These are phyloP conservation scores for Colletotrichum sp. DNA, from an alignment of 2,329 filamentous ascomycete genomes.

Conservation along the genomic window DNA sequence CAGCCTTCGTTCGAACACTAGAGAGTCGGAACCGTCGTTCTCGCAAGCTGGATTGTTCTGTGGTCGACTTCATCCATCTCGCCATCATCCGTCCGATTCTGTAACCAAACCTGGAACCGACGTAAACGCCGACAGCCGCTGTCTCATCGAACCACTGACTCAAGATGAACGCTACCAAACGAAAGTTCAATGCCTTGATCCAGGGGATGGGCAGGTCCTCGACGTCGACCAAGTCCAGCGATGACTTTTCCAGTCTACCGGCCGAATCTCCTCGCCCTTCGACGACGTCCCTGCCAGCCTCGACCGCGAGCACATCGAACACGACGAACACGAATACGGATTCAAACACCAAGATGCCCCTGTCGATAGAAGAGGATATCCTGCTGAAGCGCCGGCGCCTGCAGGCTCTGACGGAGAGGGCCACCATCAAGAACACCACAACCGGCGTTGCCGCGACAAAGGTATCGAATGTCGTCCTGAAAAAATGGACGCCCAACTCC, in stretches of 20 bases:
- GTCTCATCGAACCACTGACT: background rate
- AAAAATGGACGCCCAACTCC: conserved; percentile 42
- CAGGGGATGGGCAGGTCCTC: conserved; percentile 60
- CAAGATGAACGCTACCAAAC: conserved; percentile 78
- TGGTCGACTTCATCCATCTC: background rate
- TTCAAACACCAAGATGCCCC: background rate
- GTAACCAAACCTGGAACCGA: background rate
- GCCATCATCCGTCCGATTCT: background rate
- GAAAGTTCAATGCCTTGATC: conserved; percentile 80
- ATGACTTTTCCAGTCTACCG: conserved; percentile 4
- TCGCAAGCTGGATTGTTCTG: background rate
- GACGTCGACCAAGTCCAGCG: conserved; percentile 23
- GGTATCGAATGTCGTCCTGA: conserved; percentile 46
- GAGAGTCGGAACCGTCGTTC: background rate
- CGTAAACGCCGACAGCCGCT: background rate
- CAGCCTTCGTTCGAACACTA: background rate
- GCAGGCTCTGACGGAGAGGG: conserved; percentile 23
- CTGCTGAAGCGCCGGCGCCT: conserved; percentile 60
- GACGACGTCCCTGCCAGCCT: conserved; percentile 14
- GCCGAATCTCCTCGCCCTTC: conserved; percentile 23
- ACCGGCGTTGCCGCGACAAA: conserved; percentile 27
- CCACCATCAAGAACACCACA: conserved; percentile 15
- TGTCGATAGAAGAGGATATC: conserved; percentile 42
- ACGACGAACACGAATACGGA: background rate
- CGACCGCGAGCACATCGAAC: background rate